Evolutionary conservation across 208 protist species (phyloP).

Genomic region (Leptomonas seymouri): DNA sequence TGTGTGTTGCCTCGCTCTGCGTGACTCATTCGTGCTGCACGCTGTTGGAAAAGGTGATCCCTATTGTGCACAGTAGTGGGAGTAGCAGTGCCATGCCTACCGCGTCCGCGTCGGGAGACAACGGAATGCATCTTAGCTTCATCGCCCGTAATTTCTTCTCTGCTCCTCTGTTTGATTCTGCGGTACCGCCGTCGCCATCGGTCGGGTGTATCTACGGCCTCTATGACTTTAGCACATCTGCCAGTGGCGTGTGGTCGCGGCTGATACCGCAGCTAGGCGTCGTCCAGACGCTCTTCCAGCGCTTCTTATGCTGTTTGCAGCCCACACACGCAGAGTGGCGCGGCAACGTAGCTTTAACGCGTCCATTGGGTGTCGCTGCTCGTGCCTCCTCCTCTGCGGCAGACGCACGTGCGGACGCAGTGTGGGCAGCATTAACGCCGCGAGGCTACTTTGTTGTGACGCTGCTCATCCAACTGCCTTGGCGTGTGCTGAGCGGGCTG

Average conservation of each 20-base stretch:
- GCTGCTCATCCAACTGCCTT: conserved; percentile 25
- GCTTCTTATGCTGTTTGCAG: conserved; percentile 4
- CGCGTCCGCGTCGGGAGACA: neutral
- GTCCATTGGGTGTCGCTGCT: neutral
- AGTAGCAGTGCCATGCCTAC: neutral
- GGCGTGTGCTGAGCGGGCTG: conserved; percentile 5
- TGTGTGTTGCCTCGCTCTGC: conserved; percentile 19
- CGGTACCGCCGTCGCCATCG: conserved; percentile 10
- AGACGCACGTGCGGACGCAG: conserved; percentile 26
- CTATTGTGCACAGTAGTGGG: neutral
- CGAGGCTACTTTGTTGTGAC: conserved; percentile 30
- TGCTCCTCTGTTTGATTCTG: conserved; percentile 16
- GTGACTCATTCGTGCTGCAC: conserved; percentile 17
- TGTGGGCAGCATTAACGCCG: conserved; percentile 36
- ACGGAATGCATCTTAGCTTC: neutral
- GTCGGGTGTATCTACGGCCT: conserved; percentile 28
- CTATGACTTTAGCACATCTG: conserved; percentile 36
- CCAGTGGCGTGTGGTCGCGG: conserved; percentile 23
- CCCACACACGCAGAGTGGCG: conserved; percentile 30
- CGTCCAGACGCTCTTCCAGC: conserved; percentile 23
- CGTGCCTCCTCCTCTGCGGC: neutral
- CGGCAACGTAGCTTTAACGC: neutral
- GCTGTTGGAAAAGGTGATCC: conserved; percentile 11
- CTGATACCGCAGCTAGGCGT: conserved; percentile 14
- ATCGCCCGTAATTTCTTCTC: neutral